Base-by-base conservation (phyloP, 2,329 filamentous ascomycete genomes). In the Aspergillus eucalypticola region DNA sequence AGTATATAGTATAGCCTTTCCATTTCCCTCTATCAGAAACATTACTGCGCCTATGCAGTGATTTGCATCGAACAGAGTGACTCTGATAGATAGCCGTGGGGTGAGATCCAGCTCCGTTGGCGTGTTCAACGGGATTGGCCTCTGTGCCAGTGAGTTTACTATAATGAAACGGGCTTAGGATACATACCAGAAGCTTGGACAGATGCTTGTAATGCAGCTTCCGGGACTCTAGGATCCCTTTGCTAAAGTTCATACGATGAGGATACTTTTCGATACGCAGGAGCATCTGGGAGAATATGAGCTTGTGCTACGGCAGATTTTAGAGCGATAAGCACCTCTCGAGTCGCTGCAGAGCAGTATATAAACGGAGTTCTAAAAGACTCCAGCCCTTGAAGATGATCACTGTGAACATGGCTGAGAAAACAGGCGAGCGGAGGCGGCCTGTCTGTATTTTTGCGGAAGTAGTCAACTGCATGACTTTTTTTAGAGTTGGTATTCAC, bases 1-100 rank as follows among this genome's bases (percentile, higher is more conserved):
- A 0, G 93, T 96, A 70, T 97, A 98, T 0, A 97, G 78, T 1
- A 96, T 83, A 0, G 92, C 88, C 62, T 87, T 90, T 0, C 82
- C 83, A 56, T 85, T 76, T 2, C 86, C 87, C 76, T 97, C 91
- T 27, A 97, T 89, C 17, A 97, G 80, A 71, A 97, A 97, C 92
- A 96, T 96, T 17, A 95, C 91, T 17, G 92, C 88, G 0, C 94
- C 93, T 0, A 89, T 84, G 68, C 94, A 98, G 72, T 97, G 94
- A 68, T 98, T 97, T 1, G 94, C 92, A 78, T 96, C 90, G 54
- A 97, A 85, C 0, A 97, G 81, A 0, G 92, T 97, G 17, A 96
- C 91, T 50, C 88, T 86, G 23, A 97, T 86, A n/a, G 77, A 79
- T 50, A 84, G 83, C 1, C 85, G 85, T 0, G 88, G 90, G 1